Evolutionary conservation across 2,329 filamentous ascomycete species (phyloP).

Genomic region (Diaporthe humulicola): DNA sequence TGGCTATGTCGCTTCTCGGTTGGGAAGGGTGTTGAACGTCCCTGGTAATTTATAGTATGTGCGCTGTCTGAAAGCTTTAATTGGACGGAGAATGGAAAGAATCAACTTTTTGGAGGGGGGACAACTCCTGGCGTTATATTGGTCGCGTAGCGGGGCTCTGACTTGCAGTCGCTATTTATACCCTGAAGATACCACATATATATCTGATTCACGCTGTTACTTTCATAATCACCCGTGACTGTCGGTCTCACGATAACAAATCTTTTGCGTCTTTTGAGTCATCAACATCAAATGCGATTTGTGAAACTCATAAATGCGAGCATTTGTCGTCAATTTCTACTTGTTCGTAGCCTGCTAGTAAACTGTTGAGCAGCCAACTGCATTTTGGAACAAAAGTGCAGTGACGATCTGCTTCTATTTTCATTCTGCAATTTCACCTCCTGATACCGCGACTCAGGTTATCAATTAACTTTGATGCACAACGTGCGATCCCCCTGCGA

Average conservation of each 20-base stretch:
- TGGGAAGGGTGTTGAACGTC: background rate
- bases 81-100: background rate
- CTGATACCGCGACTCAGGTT: background rate
- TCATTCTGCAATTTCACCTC: background rate
- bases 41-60: background rate
- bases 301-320: background rate
- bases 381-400: background rate
- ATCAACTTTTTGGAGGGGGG: background rate
- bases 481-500: background rate
- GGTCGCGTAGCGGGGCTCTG: background rate
- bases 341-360: background rate
- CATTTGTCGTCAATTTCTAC: background rate
- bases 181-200: slow-evolving; percentile 24
- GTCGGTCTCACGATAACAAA: background rate
- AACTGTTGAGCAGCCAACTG: background rate
- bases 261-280: background rate
- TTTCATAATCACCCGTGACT: background rate
- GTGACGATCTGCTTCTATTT: slow-evolving; percentile 10
- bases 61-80: background rate
- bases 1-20: too few relatives aligned
- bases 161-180: slow-evolving; percentile 26
- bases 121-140: background rate
- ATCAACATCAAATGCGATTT: background rate
- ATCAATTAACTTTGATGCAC: background rate
- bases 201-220: background rate